phyloP scores from a whole-genome alignment of 495 filamentous ascomycete genomes.

The Acidiella bohemica region DNA sequence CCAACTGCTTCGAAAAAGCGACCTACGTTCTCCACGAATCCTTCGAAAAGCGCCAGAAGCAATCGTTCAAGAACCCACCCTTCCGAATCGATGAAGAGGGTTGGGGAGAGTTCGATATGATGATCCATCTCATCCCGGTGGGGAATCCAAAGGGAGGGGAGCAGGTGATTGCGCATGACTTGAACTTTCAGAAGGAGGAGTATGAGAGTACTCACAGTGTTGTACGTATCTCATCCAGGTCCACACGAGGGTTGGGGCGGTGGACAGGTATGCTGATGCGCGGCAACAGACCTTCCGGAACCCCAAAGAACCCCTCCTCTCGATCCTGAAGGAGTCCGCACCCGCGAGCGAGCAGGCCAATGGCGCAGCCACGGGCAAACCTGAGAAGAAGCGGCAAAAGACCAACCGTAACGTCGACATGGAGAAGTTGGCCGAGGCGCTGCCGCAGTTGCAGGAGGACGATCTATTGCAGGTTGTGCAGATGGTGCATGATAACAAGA shows the following conservation, averaged over 20 bases:
- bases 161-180: conserved; percentile 65
- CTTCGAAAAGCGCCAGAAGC: conserved; percentile 63
- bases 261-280: neutral
- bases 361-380: conserved; percentile 43
- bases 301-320: conserved; percentile 68
- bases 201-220: conserved; percentile 78
- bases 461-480: conserved; percentile 90
- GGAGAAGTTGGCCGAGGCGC: conserved; percentile 90
- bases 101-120: conserved; percentile 99
- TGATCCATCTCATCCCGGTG: conserved; percentile 61
- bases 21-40: conserved; percentile 86
- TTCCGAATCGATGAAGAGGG: conserved; percentile 87
- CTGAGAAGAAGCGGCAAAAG: conserved; percentile 66
- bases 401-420: conserved; percentile 61
- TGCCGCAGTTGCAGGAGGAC: conserved; percentile 73
- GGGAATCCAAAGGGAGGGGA: conserved; percentile 63
- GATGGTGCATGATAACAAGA: conserved; percentile 95
- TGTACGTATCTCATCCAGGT: conserved; percentile 36
- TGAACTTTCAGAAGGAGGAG: conserved; percentile 70
- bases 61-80: conserved; percentile 72
- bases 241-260: too few species aligned
- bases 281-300: conserved; percentile 64
- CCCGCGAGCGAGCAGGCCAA: conserved; percentile 46
- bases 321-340: conserved; percentile 63
- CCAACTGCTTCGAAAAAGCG: conserved; percentile 78